Evolutionary conservation across 2,329 filamentous ascomycete species (phyloP), one percentile per base, ranked within the genome.

Genomic region (Epichloe gansuensis): DNA sequence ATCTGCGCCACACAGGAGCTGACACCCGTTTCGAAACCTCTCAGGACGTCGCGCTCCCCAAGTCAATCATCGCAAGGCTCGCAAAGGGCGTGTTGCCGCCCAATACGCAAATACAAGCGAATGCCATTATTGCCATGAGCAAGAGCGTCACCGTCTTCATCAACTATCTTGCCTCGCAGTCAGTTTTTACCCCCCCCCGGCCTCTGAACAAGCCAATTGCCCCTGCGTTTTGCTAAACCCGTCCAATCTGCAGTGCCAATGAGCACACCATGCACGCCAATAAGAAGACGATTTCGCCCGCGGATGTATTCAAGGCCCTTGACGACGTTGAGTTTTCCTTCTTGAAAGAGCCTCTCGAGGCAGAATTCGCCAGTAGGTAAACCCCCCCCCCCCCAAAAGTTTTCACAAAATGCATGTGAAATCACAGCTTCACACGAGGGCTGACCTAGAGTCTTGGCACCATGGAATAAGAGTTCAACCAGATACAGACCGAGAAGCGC

Each of bases 81-180:
- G 85, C 86, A 41, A 91, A 91, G 70, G 84, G 85, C 41, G 85
- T 88, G 5, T 72, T 93, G 5, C 87, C 87, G 1, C 76, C 85
- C 5, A 89, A 89, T 64, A 90, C 87, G 5, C 85, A 89, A 67
- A 87, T 91, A 47, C 86, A 91, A 65, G 87, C 83, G 62, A 89
- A 89, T 70, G 87, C 87, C 42, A 78, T 90, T 51, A 69, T 88
- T 49, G 87, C 87, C 9, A 77, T 93, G 71, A 85, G 80, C 58
- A 90, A 90, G 69, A 86, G 85, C 66, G 84, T 87, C 7, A 90
- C 85, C 1, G 82, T 93, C 0, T 93, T 93, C 62, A 84, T 93
- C 59, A 91, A 81, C 68, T 87, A 90, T 65, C 72, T 93, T 35
- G 83, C 85, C 44, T 77, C 80, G 55, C 78, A 82, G 87, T 91